Evolutionary conservation across 139 green algal species (phyloP).

Genomic region (Coelastrella sp.): DNA sequence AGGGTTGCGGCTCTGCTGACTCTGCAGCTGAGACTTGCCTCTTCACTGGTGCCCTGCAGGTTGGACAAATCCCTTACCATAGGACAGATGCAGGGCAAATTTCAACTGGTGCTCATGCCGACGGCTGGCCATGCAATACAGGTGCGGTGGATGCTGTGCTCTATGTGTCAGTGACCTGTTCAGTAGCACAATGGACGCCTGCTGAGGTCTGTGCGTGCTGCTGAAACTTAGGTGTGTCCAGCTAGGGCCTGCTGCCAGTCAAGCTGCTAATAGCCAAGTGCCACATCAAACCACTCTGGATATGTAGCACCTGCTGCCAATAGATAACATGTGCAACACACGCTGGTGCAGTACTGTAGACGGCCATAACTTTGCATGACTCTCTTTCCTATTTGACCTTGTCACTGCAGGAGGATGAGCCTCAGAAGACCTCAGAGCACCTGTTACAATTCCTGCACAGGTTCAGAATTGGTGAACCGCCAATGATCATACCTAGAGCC

Average conservation of each 20-base stretch:
- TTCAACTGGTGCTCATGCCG: conserved; percentile 93
- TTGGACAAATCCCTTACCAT: conserved; percentile 92
- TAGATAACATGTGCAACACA: too few species aligned
- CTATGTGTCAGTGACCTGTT: too few species aligned
- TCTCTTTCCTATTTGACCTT: neutral
- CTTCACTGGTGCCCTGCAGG: neutral
- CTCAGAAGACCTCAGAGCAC: conserved; percentile 71
- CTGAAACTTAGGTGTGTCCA: too few species aligned
- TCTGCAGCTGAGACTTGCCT: too few species aligned
- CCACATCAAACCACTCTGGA: too few species aligned
- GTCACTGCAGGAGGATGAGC: conserved; percentile 86
- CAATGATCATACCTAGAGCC: conserved; percentile 63
- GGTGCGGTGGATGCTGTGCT: neutral
- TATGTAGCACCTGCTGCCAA: too few species aligned
- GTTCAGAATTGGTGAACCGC: conserved; percentile 82
- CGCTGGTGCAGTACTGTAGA: too few species aligned
- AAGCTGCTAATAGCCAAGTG: too few species aligned
- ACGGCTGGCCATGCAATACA: conserved; percentile 91
- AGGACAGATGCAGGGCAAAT: conserved; percentile 97
- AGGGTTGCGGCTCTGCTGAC: too few species aligned
- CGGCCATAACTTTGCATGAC: neutral
- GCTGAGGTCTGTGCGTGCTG: too few species aligned
- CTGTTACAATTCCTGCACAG: conserved; percentile 81
- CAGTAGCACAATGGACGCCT: too few species aligned
- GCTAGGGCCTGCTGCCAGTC: too few species aligned